phyloP scores from a whole-genome alignment of 495 filamentous ascomycete genomes.

The Penicillium paxilli region DNA sequence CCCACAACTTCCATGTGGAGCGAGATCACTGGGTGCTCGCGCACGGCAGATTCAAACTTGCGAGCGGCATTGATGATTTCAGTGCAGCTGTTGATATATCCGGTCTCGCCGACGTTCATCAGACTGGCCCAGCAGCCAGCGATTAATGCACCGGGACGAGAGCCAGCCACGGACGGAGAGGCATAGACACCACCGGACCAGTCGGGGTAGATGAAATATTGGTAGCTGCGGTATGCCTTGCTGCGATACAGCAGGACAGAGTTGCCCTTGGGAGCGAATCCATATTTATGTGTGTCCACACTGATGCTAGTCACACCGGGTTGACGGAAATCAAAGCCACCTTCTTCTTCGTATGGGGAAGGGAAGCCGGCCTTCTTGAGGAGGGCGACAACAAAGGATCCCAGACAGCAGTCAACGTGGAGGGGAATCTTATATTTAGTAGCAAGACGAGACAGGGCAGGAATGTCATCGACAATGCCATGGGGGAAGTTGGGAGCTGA shows the following conservation, averaged over 20 bases:
- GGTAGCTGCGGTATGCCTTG: conserved; percentile 72
- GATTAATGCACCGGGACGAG: conserved; percentile 88
- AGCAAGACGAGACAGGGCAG: conserved; percentile 80
- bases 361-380: conserved; percentile 86
- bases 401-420: conserved; percentile 96
- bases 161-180: conserved; percentile 86
- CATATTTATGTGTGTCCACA: conserved; percentile 98
- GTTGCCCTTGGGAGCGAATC: conserved; percentile 97
- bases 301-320: conserved; percentile 92
- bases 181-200: conserved; percentile 98
- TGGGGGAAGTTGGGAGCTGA: conserved; percentile 98
- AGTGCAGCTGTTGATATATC: conserved; percentile 82
- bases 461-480: conserved; percentile 94
- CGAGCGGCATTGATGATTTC: conserved; percentile 86
- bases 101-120: conserved; percentile 84
- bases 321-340: conserved; percentile 89
- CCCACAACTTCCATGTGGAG: conserved; percentile 79
- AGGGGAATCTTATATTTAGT: conserved; percentile 75
- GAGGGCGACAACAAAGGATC: conserved; percentile 90
- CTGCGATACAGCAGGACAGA: conserved; percentile 88
- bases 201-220: conserved; percentile 94
- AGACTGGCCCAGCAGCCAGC: conserved; percentile 91
- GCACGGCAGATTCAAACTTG: conserved; percentile 76
- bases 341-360: conserved; percentile 59
- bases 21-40: conserved; percentile 60